Evolutionary conservation across 805 yeast genomes (phyloP), one percentile per base, ranked within the genome.

Genomic region (Zygotorulaspora chibaensis): DNA sequence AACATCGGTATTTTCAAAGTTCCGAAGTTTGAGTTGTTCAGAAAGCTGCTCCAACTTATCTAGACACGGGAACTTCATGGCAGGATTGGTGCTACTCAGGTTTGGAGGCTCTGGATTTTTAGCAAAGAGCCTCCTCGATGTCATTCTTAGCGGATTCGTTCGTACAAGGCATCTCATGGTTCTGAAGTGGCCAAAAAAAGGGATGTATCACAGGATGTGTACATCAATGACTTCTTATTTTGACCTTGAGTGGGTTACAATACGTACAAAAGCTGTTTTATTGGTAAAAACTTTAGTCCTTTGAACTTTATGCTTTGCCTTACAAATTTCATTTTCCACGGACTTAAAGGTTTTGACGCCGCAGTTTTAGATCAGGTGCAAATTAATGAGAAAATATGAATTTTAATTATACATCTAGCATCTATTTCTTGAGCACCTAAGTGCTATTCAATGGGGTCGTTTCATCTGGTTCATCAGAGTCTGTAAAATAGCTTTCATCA

Each of bases 21-120:
- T 45, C 23, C 43, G 50, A 18, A 45, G 46, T 42, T 30, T 50
- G 34, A 55, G 48, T 31, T 40, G 57, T 38, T 72, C 70, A 1
- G 74, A 72, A 52, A 80, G 76, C 45, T 72, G 70, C 54, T 88
- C 95, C 18, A 83, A 69, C 54, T 75, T 80, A 65, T 89, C 97
- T 29, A 89, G 70, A 63, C 96, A 89, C 4, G 96, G 96, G 62
- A 89, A 89, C 2, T 82, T 65, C 73, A 84, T 68, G 48, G 77
- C 87, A 1, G 87, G 85, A 52, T 81, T 81, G 3, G 83, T 72
- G 16, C 50, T 45, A 20, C 26, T 38, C 27, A 36, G 38, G 16
- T 25, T 26, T 15, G 29, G n/a, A 28, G 40, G 29, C 10, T 16
- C 15, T 18, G 13, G 13, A 9, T 39, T 36, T 5, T 27, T 31